Percentiles rank a stretch among this genome's conserved stretches.
These are phyloP conservation scores for Acanthamoeba lenticulata DNA, from an alignment of 208 protist genomes.

Conservation along the genomic window DNA sequence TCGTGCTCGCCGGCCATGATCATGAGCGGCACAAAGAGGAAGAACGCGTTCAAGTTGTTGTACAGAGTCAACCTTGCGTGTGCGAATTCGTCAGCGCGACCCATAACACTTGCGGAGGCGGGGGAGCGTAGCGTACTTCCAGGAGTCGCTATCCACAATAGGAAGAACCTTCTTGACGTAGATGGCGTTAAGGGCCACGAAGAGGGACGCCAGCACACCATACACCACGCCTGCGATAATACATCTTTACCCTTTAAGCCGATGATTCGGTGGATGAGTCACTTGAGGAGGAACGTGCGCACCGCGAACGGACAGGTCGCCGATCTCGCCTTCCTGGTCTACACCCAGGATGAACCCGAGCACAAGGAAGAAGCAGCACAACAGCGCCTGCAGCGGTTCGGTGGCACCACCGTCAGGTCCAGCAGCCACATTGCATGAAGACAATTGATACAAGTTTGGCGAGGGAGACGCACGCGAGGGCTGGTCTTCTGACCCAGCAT, in stretches of 20 bases:
- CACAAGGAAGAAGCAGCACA: not conserved
- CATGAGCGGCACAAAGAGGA: slow-evolving; percentile 22
- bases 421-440: slow-evolving; percentile 51
- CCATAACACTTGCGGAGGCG: too few relatives aligned
- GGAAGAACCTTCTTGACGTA: slow-evolving; percentile 26
- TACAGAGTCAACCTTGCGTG: not conserved
- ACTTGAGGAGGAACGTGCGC: too few relatives aligned
- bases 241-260: too few relatives aligned
- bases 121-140: not conserved
- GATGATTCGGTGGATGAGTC: too few relatives aligned
- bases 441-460: not conserved
- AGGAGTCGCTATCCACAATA: not conserved
- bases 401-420: not conserved
- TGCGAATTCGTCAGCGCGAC: too few relatives aligned
- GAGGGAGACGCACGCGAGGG: not conserved
- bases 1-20: slow-evolving; percentile 19
- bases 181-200: slow-evolving; percentile 68
- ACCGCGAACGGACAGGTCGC: not conserved
- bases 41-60: slow-evolving; percentile 23
- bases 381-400: not conserved
- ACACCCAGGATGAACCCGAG: not conserved
- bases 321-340: slow-evolving; percentile 10
- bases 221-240: slow-evolving; percentile 6
- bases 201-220: slow-evolving; percentile 67
- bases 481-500: slow-evolving; percentile 59